phyloP scores from a whole-genome alignment of 2,329 filamentous ascomycete genomes.

The Ilyonectria mors-panacis region DNA sequence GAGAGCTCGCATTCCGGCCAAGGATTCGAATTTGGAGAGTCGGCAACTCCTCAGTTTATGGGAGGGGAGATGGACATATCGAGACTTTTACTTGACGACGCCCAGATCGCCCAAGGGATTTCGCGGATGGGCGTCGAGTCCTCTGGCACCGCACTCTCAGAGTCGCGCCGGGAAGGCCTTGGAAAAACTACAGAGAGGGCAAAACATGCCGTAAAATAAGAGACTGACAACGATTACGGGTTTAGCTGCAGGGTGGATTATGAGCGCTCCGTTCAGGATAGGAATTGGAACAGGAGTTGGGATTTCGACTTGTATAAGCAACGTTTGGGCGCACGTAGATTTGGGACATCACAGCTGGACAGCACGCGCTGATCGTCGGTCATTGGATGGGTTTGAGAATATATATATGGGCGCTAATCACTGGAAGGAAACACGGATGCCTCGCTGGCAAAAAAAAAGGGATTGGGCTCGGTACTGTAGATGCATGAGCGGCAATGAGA shows the following conservation, averaged over 20 bases:
- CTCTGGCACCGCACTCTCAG: conserved; percentile 36
- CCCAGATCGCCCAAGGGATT: conserved; percentile 48
- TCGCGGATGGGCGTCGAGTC: conserved; percentile 49
- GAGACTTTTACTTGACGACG: conserved; percentile 71
- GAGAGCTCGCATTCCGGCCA: conserved; percentile 45
- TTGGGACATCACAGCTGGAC: conserved; percentile 32
- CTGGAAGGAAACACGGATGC: conserved; percentile 37
- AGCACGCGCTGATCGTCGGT: conserved; percentile 42
- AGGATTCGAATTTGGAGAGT: conserved; percentile 63
- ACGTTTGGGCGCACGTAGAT: conserved; percentile 42
- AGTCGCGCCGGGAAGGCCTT: conserved; percentile 26
- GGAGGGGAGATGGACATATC: conserved; percentile 75
- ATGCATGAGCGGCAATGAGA: conserved; percentile 29
- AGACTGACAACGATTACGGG: conserved; percentile 22
- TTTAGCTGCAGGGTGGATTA: conserved; percentile 37
- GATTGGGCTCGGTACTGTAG: conserved; percentile 28
- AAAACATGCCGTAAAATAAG: conserved; percentile 34
- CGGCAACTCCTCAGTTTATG: conserved; percentile 56
- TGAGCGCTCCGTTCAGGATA: conserved; percentile 17
- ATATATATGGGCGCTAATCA: conserved; percentile 35
- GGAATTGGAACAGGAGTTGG: conserved; percentile 46
- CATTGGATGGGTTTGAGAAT: conserved; percentile 27
- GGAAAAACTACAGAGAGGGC: conserved; percentile 32
- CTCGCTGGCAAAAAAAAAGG: conserved; percentile 38
- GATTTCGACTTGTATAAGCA: conserved; percentile 36